Base-by-base conservation (phyloP, 129 eudicot genomes). In the Saposhnikovia divaricata region DNA sequence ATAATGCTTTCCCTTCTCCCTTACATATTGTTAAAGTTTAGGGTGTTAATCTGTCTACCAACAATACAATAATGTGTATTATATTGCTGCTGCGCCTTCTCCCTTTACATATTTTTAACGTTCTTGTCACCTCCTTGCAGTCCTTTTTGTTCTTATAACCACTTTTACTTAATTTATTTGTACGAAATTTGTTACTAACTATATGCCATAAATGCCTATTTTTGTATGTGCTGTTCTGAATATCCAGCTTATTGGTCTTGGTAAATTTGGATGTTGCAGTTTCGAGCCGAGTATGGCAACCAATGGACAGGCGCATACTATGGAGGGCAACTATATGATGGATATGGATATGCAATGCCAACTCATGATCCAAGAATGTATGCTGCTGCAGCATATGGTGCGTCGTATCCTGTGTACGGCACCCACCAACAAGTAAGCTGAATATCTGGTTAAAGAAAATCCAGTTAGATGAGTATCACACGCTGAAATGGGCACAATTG, bases 381-480 rank as follows among this genome's bases (percentile, higher is more conserved):
- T 57, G 95, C 91, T 37, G 87, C 90, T 68, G 93, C 94, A 25
- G 92, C 93, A 18, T 93, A 93, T 38, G 96, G 94, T 72, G 85
- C 91, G 14, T 91, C 92, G 13, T 93, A 93, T 77, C 93, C 98
- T 2, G 81, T 90, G 87, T 90, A 93, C 63, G 96, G 93, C 15
- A 83, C 90, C 69, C 92, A 93, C 86, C 98, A 91, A 78, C 97
- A 92, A 88, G 97, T 92, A 75, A 92, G 87, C 91, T 92, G 82
- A 82, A 46, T 63, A 77, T 73, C 75, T 7, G 34, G 28, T 74
- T 3, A 72, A 21, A 6, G 74, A 50, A 25, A 50, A 34, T 72
- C 65, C 43, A 46, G 25, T 34, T 78, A 63, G 72, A 42, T 25
- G 72, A 53, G 40, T 4, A 46, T 9, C 21, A 42, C 57, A 43